Evolutionary conservation across 139 green algal genomes (phyloP).

Genomic region (Haematococcus lacustris): DNA sequence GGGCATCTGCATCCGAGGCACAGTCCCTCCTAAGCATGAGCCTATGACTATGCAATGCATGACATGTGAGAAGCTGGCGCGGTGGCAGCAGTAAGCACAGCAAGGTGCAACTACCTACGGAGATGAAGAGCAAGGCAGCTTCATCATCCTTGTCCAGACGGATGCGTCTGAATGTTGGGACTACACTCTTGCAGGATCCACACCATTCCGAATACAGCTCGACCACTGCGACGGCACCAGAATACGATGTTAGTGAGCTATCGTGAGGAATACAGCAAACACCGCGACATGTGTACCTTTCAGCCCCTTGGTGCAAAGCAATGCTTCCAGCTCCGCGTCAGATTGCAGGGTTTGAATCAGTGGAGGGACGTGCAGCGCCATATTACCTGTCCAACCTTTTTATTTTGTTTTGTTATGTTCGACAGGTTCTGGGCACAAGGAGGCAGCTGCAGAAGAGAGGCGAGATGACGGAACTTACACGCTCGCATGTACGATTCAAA

Average conservation of each 20-base stretch:
- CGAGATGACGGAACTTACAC: no score
- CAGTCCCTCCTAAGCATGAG: no score
- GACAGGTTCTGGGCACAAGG: no score
- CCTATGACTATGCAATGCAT: no score
- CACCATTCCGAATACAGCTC: constrained; percentile 53
- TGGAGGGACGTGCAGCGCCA: neutral
- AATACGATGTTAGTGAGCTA: neutral
- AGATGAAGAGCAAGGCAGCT: constrained; percentile 44
- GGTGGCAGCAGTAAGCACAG: no score
- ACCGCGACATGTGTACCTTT: constrained; percentile 1
- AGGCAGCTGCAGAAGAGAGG: no score
- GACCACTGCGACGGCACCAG: constrained; percentile 28
- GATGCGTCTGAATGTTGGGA: constrained; percentile 50
- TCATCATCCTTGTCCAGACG: constrained; percentile 60
- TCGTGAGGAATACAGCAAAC: neutral
- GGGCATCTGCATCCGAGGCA: neutral
- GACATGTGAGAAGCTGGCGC: no score
- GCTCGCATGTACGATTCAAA: no score
- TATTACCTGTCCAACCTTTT: no score
- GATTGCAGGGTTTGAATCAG: neutral
- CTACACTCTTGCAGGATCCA: constrained; percentile 51
- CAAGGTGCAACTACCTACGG: no score
- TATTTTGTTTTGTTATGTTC: no score
- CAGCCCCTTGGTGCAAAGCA: constrained; percentile 3
- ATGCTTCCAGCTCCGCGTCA: neutral